These are phyloP conservation scores for Euclidium syriacum DNA, from an alignment of 345 rosid genomes.

Conservation along the genomic window DNA sequence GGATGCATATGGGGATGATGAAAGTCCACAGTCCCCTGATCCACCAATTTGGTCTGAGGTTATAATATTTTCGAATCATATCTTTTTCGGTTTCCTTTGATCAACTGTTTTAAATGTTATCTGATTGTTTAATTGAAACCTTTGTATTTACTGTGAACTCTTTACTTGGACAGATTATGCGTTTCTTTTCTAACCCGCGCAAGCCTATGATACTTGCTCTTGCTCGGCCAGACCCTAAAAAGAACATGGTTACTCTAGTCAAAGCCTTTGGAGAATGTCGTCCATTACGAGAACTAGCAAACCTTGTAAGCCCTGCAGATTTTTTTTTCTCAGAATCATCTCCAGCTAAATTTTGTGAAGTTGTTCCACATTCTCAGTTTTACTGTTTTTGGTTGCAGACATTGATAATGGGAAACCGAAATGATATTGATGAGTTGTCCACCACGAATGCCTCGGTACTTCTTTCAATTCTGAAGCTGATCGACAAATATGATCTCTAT, in stretches of 20 bases:
- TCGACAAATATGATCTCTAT: slow-evolving; percentile 70
- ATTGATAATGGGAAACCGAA: slow-evolving; percentile 75
- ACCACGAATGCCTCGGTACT: slow-evolving; percentile 58
- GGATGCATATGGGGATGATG: slow-evolving; percentile 65
- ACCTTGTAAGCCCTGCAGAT: slow-evolving; percentile 49
- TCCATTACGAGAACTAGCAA: slow-evolving; percentile 65
- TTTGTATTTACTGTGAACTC: neutral
- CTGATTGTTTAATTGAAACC: neutral
- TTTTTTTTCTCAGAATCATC: neutral
- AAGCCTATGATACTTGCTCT: slow-evolving; percentile 88
- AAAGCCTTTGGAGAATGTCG: slow-evolving; percentile 89
- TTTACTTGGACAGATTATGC: slow-evolving; percentile 60
- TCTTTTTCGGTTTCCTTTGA: neutral
- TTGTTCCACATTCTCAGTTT: neutral
- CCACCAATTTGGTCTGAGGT: slow-evolving; percentile 92
- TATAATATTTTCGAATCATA: slow-evolving; percentile 8
- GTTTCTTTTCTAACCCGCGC: slow-evolving; percentile 68
- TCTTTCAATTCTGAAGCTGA: slow-evolving; percentile 65
- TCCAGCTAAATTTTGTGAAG: neutral
- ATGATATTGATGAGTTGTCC: slow-evolving; percentile 71
- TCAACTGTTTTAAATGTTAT: neutral
- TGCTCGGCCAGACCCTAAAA: slow-evolving; percentile 86
- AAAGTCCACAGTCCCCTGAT: slow-evolving; percentile 52
- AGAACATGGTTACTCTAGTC: slow-evolving; percentile 71
- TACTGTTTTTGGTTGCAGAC: slow-evolving; percentile 40